Evolutionary conservation across 75 land plant genomes (phyloP).

Genomic region (Selaginella tamariscina): DNA sequence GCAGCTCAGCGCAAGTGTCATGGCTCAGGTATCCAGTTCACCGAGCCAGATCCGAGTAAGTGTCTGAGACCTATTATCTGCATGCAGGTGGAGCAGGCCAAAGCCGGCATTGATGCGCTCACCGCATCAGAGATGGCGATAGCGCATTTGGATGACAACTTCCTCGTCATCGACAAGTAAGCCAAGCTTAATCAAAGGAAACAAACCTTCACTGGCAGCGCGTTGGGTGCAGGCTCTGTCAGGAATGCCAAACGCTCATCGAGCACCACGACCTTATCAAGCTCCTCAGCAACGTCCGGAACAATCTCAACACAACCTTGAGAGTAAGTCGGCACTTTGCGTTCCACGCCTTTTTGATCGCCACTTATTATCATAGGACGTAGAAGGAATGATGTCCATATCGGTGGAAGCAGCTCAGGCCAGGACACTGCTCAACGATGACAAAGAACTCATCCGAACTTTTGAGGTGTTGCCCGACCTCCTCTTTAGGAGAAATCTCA

Average conservation of each 20-base stretch:
- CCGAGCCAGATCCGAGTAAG: neutral
- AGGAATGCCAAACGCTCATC: conserved; percentile 89
- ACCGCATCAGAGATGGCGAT: conserved; percentile 58
- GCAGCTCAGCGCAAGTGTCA: conserved; percentile 93
- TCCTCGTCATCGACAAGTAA: conserved; percentile 78
- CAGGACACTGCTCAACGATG: conserved; percentile 71
- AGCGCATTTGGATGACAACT: conserved; percentile 58
- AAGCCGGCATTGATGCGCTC: conserved; percentile 74
- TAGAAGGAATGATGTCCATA: conserved; percentile 98
- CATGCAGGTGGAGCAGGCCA: conserved; percentile 87
- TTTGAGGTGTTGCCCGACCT: conserved; percentile 49
- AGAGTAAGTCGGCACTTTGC: conserved; percentile 41
- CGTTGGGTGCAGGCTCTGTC: conserved; percentile 51
- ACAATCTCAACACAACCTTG: conserved; percentile 82
- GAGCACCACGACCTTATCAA: conserved; percentile 97
- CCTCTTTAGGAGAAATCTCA: neutral
- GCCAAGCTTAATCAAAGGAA: neutral
- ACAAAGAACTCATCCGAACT: conserved; percentile 72
- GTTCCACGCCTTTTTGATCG: conserved; percentile 9
- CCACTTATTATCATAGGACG: too few relatives aligned
- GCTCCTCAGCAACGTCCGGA: conserved; percentile 95
- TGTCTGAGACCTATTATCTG: too few relatives aligned
- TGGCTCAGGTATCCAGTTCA: conserved; percentile 54
- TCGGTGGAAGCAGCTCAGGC: conserved; percentile 94
- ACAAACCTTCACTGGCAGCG: neutral